Conservation (phyloP, 148 eudicot species). For the Chenopodium quinoa region DNA sequence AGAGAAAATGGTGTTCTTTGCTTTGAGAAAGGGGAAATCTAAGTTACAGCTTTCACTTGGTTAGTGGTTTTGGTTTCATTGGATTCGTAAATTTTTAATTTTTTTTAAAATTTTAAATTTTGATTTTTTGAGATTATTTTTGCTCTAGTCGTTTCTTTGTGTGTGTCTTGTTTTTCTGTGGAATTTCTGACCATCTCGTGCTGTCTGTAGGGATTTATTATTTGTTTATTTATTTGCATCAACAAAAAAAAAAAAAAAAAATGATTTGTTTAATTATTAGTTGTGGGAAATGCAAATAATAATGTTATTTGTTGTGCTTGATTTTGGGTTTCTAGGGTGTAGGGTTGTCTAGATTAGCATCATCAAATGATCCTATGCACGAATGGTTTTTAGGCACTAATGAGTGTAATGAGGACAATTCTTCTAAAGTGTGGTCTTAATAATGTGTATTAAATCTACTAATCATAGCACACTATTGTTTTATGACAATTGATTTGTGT, state of each 20-base stretch:
- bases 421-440: no score
- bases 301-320: not conserved
- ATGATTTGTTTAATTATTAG: no score
- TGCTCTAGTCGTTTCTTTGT: not conserved
- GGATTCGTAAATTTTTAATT: constrained; percentile 5
- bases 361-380: not conserved
- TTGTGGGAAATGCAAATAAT: not conserved
- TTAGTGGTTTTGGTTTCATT: constrained; percentile 14
- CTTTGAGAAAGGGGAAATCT: not conserved
- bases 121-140: not conserved
- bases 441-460: no score
- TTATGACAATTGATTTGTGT: no score
- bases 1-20: not conserved
- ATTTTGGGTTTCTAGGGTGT: not conserved
- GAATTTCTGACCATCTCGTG: not conserved
- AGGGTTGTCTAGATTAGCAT: not conserved
- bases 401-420: no score
- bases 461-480: no score
- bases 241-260: no score
- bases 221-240: not conserved
- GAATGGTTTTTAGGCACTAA: constrained; percentile 5
- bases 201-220: not conserved
- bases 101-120: not conserved
- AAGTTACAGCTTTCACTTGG: not conserved
- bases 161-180: not conserved